These are phyloP conservation scores for Magnolia changhungtana DNA, from an alignment of 164 flowering plant genomes.

Conservation along the genomic window DNA sequence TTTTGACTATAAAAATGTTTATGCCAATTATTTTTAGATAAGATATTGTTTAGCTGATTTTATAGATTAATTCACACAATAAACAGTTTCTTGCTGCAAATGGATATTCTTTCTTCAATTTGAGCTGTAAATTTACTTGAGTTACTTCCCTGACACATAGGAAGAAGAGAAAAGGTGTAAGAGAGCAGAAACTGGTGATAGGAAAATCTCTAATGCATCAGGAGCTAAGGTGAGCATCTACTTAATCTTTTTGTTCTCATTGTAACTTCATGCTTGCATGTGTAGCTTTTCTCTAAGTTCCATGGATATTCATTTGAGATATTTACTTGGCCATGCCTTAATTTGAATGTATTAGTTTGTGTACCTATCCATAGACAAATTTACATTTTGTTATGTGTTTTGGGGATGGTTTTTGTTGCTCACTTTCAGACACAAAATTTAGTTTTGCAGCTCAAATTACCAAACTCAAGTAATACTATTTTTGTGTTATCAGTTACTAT, in stretches of 20 bases:
- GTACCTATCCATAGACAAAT: not conserved
- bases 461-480: not conserved
- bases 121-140: not conserved
- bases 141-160: not conserved
- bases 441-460: not conserved
- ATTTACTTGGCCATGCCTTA: not conserved
- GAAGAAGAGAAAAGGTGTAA: conserved; percentile 15
- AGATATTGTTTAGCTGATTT: not conserved
- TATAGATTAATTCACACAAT: not conserved
- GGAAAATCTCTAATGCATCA: not conserved
- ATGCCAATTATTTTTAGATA: too few relatives aligned
- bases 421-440: not conserved
- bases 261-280: not conserved
- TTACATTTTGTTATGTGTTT: not conserved
- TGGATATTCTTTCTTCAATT: not conserved
- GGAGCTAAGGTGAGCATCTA: conserved; percentile 1
- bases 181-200: not conserved
- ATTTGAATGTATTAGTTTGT: too few relatives aligned
- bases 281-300: not conserved
- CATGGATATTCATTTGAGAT: not conserved
- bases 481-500: too few relatives aligned
- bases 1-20: too few relatives aligned
- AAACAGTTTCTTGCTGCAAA: not conserved
- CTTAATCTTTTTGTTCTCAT: not conserved
- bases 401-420: not conserved